These are phyloP conservation scores for Fusarium sp. DNA, from an alignment of 2,329 filamentous ascomycete genomes.

Conservation along the genomic window DNA sequence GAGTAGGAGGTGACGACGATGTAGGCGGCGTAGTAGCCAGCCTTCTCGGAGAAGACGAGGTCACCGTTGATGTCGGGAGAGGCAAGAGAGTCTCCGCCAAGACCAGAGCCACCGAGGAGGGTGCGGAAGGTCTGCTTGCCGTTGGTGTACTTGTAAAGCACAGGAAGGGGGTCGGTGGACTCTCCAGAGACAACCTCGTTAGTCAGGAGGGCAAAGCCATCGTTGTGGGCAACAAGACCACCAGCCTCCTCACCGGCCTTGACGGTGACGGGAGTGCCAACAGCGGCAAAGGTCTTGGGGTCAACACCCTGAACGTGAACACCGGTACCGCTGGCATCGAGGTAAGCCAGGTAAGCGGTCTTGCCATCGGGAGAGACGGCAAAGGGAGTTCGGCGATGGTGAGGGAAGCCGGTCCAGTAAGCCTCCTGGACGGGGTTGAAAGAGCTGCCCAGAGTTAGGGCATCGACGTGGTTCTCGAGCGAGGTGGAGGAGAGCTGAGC, in stretches of 20 bases:
- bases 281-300: slow-evolving; percentile 64
- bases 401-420: slow-evolving; percentile 71
- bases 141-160: slow-evolving; percentile 68
- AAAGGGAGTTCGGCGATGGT: slow-evolving; percentile 72
- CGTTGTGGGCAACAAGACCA: slow-evolving; percentile 71
- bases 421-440: slow-evolving; percentile 69
- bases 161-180: slow-evolving; percentile 64
- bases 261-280: slow-evolving; percentile 63
- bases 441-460: slow-evolving; percentile 59
- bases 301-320: slow-evolving; percentile 70
- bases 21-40: slow-evolving; percentile 70
- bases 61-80: slow-evolving; percentile 72
- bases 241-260: slow-evolving; percentile 68
- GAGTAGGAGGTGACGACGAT: slow-evolving; percentile 70
- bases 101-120: slow-evolving; percentile 67
- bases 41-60: slow-evolving; percentile 67
- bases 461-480: slow-evolving; percentile 50
- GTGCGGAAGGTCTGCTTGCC: slow-evolving; percentile 69
- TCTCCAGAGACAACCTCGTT: slow-evolving; percentile 66
- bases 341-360: slow-evolving; percentile 69
- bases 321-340: slow-evolving; percentile 65
- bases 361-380: slow-evolving; percentile 70
- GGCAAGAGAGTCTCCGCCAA: slow-evolving; percentile 61
- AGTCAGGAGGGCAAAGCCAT: slow-evolving; percentile 72
- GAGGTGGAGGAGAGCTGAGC: slow-evolving; percentile 42